Conservation (phyloP, 2,329 filamentous ascomycete genomes). For the Albophoma yamanashiensis region DNA sequence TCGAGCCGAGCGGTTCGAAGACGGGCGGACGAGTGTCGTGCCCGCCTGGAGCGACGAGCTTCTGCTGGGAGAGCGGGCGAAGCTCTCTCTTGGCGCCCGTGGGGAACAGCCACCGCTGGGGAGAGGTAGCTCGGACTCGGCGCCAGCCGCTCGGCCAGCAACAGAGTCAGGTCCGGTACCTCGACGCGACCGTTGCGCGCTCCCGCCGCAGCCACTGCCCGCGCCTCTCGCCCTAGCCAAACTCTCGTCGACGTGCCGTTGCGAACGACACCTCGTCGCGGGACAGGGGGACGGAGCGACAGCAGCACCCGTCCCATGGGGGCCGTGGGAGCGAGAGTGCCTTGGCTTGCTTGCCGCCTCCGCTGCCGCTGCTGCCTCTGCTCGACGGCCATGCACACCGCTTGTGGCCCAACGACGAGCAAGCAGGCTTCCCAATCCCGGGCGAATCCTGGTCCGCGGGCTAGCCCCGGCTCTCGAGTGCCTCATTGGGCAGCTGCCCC, state of each 20-base stretch:
- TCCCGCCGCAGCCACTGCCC: not conserved
- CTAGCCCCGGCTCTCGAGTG: conserved; percentile 35
- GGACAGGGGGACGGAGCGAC: not conserved
- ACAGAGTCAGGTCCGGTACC: not conserved
- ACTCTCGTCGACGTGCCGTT: not conserved
- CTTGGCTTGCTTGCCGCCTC: not conserved
- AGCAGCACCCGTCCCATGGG: not conserved
- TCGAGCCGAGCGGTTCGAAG: not conserved
- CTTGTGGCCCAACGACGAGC: conserved; percentile 20
- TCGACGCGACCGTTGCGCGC: not conserved
- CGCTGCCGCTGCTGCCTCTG: not conserved
- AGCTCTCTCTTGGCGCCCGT: not conserved
- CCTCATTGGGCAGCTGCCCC: conserved; percentile 39
- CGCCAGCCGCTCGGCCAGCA: not conserved
- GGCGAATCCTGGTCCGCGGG: conserved; percentile 27
- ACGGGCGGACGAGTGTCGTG: not conserved
- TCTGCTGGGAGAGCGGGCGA: not conserved
- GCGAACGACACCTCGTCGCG: not conserved
- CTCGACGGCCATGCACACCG: conserved; percentile 17
- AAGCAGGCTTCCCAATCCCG: conserved; percentile 18
- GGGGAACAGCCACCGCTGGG: not conserved
- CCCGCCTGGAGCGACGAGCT: not conserved
- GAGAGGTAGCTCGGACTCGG: not conserved
- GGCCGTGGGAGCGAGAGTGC: not conserved
- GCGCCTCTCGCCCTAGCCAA: not conserved